Base-by-base conservation (phyloP, 805 yeast genomes). In the Yarrowia porcina region DNA sequence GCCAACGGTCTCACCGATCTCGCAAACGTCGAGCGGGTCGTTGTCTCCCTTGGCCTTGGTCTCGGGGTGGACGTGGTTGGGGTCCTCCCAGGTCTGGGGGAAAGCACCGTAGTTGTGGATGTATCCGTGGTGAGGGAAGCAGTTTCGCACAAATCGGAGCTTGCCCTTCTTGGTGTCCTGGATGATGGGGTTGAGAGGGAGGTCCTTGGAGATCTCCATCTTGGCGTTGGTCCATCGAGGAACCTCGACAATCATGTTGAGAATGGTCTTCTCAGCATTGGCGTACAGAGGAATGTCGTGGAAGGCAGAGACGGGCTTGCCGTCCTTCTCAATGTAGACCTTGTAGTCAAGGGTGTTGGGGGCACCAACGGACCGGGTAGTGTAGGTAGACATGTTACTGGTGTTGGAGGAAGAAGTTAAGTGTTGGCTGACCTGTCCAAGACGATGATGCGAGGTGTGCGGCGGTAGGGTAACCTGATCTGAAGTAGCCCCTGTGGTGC, bases 71-170 rank as follows among this genome's bases (percentile, higher is more conserved):
- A 68, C 70, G 61, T 77, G 77, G 65, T 86, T 83, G 18, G 96
- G 96, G 72, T 94, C 96, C 76, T 93, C 99, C 98, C 98, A 93
- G 5, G 98, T 93, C 92, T 93, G 97, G 68, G 98, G 98, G 84
- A 93, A 88, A 56, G 97, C 97, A 76, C 98, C 99, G 76, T 93
- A 93, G 82, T 94, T 94, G 81, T 91, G 97, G 70, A 93, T 93
- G 82, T 94, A 93, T 71, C 99, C 99, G 76, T 94, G 96, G 82
- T 89, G 96, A 61, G 99, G 99, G 90, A 93, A 93, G 77, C 96
- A 86, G 84, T 94, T 94, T 81, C 96, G 87, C 65, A 94, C 98
- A 71, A 87, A 94, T 80, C 98, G 86, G 73, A 91, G 84, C 77
- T 90, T 88, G 69, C 97, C 98, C 83, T 94, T 93, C 82, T 94